Evolutionary conservation across 2,329 filamentous ascomycete genomes (phyloP), one percentile per base, ranked within the genome.

Genomic region (Diplodia intermedia): DNA sequence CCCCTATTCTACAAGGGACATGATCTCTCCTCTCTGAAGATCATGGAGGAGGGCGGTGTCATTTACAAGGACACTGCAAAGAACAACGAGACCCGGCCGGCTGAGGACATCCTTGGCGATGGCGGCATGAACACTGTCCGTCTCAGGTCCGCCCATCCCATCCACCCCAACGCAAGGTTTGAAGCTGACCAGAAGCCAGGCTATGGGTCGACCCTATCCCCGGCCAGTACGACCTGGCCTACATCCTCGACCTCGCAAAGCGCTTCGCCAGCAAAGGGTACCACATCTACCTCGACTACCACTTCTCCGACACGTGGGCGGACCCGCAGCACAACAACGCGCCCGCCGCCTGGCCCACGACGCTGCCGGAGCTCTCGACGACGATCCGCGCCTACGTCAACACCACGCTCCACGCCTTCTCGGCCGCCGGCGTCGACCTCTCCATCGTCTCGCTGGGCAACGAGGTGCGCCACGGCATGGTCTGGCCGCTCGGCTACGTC

Each of bases 231-330:
- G 86, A 90, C 76, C 82, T 92, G 47, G 86, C 86, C 69, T 92
- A 92, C 78, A 91, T 91, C 75, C 75, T 93, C 70, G 80, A 85
- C 65, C 82, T 92, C 20, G 90, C 88, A 2, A 85, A 85, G 75
- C 84, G 90, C 61, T 88, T 89, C 2, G 83, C 88, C 71, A 86
- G 86, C 4, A 87, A 85, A 0, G 90, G 89, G 0, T 75, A 92
- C 65, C 81, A 80, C 2, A 81, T 91, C 47, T 87, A 86, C 72
- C 79, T 91, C 20, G 87, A 90, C 71, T 80, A 91, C 69, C 88
- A 91, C 77, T 88, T 87, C 73, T 88, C 85, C 75, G 89, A 91
- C 77, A 90, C 86, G 1, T 92, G 89, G 90, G 90, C 90, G 0
- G 90, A 91, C 72, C 89, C 90, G 0, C 80, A 77, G 2, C 78